Percentiles rank a stretch among this genome's conserved stretches.
These are phyloP conservation scores for Bipolaris sorokiniana DNA, from an alignment of 2,329 filamentous ascomycete species.

Conservation along the genomic window DNA sequence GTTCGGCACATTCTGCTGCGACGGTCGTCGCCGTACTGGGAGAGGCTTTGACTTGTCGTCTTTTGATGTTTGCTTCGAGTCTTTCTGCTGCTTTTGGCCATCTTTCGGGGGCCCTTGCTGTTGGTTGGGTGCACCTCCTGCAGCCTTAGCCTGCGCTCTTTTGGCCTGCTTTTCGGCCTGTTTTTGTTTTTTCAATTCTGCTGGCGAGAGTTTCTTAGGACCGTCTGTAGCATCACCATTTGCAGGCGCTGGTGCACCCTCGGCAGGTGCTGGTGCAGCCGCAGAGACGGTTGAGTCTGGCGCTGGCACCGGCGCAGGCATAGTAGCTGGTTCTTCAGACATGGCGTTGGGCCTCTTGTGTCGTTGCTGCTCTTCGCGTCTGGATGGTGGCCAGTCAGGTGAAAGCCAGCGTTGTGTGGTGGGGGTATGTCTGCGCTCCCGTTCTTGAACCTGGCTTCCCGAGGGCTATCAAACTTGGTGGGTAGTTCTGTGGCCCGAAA, in stretches of 20 bases:
- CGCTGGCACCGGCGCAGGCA: conserved; percentile 21
- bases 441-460: neutral
- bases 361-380: conserved; percentile 1
- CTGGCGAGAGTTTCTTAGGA: conserved; percentile 67
- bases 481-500: neutral
- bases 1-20: conserved; percentile 36
- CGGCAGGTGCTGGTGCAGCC: conserved; percentile 19
- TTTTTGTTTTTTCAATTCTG: conserved; percentile 84
- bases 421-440: conserved; percentile 14
- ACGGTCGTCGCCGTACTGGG: conserved; percentile 39
- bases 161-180: conserved; percentile 92
- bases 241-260: conserved; percentile 19
- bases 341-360: conserved; percentile 20
- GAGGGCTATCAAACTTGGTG: neutral
- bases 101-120: conserved; percentile 41
- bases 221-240: conserved; percentile 34
- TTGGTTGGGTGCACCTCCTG: conserved; percentile 41
- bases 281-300: conserved; percentile 11
- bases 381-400: conserved; percentile 11
- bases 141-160: conserved; percentile 71
- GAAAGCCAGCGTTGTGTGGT: conserved; percentile 12
- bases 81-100: conserved; percentile 45
- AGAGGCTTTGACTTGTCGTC: conserved; percentile 43
- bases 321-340: conserved; percentile 33
- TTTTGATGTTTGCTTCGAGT: conserved; percentile 42